Base-by-base conservation (phyloP, 257 asterid species). In the Lantana camara region DNA sequence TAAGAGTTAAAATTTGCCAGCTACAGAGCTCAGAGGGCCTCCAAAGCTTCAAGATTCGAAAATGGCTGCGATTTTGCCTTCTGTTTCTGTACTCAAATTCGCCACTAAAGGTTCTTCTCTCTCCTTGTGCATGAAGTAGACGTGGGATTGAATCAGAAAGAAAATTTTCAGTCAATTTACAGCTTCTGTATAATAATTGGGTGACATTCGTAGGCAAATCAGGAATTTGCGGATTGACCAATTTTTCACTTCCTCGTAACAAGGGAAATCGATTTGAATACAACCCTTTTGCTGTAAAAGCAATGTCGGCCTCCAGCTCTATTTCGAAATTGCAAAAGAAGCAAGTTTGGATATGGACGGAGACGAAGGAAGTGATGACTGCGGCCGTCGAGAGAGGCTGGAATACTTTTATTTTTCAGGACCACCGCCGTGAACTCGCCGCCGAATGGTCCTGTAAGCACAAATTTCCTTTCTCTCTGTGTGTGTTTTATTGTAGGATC, bases 361-460 rank as follows among this genome's bases (percentile, higher is more conserved):
- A 84, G 77, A 91, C 79, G 80, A 84, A 91, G 72, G 75, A 84
- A 60, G 96, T 84, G 19, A 86, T 91, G 98, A 88, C 95, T 7
- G 85, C 88, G 57, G 94, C 96, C 16, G 87, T 84, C n/a, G 96
- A 88, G 71, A 83, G 95, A 69, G 98, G 95, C 34, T 91, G 98
- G 98, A 75, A 63, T 49, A 86, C 92, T 54, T 84, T 91, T 60
- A 55, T 91, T 37, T 91, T 91, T 72, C 75, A 67, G 44, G 58
- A 86, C 9, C 46, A 71, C 46, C 61, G 72, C 49, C 94, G 86
- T 4, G 73, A 80, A 53, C 82, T 91, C 51, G 95, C 98, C 63
- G 72, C 56, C 52, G 85, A 91, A 4, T 91, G 98, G 95, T 76
- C 85, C 67, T 73, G 98, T 91, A 78, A 79, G 89, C 63, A 22